A percentile compares a stretch with the other conserved stretches of the same genome.
phyloP scores from a whole-genome alignment of 306 rosid species.

The Cucumis melo region DNA sequence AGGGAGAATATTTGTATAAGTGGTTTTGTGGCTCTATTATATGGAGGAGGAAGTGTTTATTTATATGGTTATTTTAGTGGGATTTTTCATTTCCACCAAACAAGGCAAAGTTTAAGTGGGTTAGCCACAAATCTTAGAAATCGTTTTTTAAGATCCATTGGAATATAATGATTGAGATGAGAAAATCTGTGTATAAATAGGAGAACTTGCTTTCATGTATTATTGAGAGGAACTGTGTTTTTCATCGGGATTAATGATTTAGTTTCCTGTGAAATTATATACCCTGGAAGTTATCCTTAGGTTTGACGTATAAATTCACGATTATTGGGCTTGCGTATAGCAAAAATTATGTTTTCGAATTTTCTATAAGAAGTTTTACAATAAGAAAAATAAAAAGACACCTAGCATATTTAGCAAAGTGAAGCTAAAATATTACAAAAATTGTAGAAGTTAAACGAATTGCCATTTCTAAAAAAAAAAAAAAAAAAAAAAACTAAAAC shows the following conservation, averaged over 20 bases:
- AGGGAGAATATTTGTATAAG: not conserved
- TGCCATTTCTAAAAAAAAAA: too few relatives aligned
- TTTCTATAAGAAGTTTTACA: too few relatives aligned
- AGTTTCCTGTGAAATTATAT: not conserved
- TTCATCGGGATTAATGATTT: not conserved
- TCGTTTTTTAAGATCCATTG: conserved; percentile 4
- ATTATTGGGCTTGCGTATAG: too few relatives aligned
- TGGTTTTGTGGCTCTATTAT: not conserved
- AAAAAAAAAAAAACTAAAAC: too few relatives aligned
- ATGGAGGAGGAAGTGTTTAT: not conserved
- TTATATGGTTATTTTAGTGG: not conserved
- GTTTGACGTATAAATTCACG: too few relatives aligned
- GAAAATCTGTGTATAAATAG: conserved; percentile 17
- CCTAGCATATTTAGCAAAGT: too few relatives aligned
- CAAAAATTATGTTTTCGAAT: too few relatives aligned
- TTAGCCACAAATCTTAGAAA: not conserved
- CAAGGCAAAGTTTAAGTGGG: not conserved
- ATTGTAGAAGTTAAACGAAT: too few relatives aligned
- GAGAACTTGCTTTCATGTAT: conserved; percentile 13
- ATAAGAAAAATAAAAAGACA: too few relatives aligned
- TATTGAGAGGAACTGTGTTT: not conserved
- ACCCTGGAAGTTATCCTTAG: not conserved
- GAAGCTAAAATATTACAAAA: too few relatives aligned
- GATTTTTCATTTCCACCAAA: too few relatives aligned
- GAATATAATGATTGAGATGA: conserved; percentile 10